phyloP scores from a whole-genome alignment of 75 land plant species.

The Sequoiadendron giganteum region DNA sequence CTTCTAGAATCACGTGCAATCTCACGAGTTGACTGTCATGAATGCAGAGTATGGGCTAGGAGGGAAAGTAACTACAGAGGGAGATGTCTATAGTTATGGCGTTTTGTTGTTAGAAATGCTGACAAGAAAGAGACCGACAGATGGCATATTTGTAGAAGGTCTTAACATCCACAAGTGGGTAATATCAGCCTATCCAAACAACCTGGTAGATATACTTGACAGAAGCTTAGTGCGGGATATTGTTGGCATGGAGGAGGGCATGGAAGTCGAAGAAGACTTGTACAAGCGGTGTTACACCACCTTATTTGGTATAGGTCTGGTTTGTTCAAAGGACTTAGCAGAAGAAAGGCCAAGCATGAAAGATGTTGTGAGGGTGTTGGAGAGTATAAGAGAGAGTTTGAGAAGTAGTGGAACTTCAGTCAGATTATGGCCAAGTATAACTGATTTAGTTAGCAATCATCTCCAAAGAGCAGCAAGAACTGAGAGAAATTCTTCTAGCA shows the following conservation, averaged over 20 bases:
- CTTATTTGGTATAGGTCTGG: constrained; percentile 16
- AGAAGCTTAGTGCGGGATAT: neutral
- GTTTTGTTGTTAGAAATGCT: constrained; percentile 28
- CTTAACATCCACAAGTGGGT: neutral
- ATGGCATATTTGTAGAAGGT: neutral
- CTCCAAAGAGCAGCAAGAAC: neutral
- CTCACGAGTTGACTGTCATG: neutral
- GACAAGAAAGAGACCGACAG: constrained; percentile 9
- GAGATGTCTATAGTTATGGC: constrained; percentile 40
- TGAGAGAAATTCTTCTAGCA: neutral
- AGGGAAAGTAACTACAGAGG: constrained; percentile 17
- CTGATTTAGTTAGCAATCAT: neutral
- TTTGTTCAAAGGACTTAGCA: constrained; percentile 25
- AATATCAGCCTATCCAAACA: neutral
- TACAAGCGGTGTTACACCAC: neutral
- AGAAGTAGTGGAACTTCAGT: neutral
- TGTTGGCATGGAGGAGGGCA: neutral
- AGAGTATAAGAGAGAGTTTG: neutral
- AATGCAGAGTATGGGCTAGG: constrained; percentile 26
- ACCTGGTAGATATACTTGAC: neutral
- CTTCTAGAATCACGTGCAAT: neutral
- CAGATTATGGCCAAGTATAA: neutral
- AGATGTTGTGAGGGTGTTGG: constrained; percentile 13
- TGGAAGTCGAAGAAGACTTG: neutral
- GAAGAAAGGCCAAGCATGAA: constrained; percentile 33